These are phyloP conservation scores for Yarrowia sp. DNA, from an alignment of 805 yeast genomes.

Conservation along the genomic window DNA sequence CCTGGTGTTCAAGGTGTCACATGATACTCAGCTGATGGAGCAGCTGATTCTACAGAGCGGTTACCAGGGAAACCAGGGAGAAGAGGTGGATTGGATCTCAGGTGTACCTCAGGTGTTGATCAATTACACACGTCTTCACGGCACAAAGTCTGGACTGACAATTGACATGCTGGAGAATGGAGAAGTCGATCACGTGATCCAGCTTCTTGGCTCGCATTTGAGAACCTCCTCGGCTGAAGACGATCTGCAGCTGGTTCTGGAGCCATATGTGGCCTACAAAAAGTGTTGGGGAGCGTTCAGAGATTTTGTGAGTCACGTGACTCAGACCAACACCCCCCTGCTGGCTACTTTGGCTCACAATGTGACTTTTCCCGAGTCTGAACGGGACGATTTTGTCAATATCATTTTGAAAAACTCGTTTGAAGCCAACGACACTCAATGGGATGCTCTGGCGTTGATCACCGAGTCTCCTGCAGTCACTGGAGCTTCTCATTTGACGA, in stretches of 20 bases:
- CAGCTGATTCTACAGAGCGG: conserved; percentile 12
- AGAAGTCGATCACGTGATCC: background rate
- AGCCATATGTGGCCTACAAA: conserved; percentile 18
- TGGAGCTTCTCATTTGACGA: background rate
- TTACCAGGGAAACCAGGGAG: background rate
- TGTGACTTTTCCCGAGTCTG: conserved; percentile 12
- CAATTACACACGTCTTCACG: conserved; percentile 16
- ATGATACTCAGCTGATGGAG: conserved; percentile 9
- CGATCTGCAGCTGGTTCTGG: background rate
- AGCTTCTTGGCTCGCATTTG: background rate
- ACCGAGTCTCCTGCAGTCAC: background rate
- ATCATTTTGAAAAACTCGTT: conserved; percentile 13
- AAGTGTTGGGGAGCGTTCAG: conserved; percentile 5
- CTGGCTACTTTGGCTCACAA: background rate
- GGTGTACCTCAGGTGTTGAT: conserved; percentile 24
- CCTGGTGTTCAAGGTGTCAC: conserved; percentile 15
- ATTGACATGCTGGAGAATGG: conserved; percentile 18
- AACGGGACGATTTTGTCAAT: background rate
- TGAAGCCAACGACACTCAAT: conserved; percentile 27
- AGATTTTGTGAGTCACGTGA: conserved; percentile 14
- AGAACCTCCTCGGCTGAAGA: background rate
- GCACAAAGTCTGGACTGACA: background rate
- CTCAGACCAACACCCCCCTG: conserved; percentile 8
- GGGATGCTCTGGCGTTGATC: conserved; percentile 26
- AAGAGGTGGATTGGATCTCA: conserved; percentile 5